These are phyloP conservation scores for Leucosporidium scottii DNA, from an alignment of 768 basidiomycete species.

Conservation along the genomic window DNA sequence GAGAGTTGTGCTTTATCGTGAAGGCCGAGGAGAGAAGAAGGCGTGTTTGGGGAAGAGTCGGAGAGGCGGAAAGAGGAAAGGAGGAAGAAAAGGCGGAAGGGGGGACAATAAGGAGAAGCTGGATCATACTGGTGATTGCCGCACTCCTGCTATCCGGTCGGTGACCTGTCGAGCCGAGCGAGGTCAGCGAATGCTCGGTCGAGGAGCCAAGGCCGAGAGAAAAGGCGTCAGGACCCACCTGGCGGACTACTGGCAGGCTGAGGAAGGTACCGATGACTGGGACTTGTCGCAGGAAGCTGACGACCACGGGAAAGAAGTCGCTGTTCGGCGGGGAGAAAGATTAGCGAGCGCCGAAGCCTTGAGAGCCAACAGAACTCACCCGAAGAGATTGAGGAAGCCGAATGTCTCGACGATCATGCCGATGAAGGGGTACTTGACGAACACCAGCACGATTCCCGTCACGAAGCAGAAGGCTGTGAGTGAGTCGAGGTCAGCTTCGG, in stretches of 20 bases:
- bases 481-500: neutral
- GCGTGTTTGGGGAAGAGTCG: too few relatives aligned
- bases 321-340: constrained; percentile 46
- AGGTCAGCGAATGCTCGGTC: constrained; percentile 37
- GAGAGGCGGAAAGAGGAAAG: too few relatives aligned
- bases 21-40: too few relatives aligned
- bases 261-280: constrained; percentile 83
- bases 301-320: constrained; percentile 97
- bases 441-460: constrained; percentile 84
- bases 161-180: constrained; percentile 51
- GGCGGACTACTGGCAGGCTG: constrained; percentile 77
- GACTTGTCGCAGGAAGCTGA: constrained; percentile 91
- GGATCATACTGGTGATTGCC: too few relatives aligned
- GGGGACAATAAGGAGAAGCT: too few relatives aligned
- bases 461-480: constrained; percentile 61
- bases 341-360: neutral
- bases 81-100: too few relatives aligned
- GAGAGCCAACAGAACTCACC: constrained; percentile 49
- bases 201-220: neutral
- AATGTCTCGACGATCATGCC: constrained; percentile 91
- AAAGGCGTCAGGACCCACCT: constrained; percentile 47
- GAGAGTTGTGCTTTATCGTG: too few relatives aligned
- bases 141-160: constrained; percentile 62
- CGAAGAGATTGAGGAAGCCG: constrained; percentile 95
- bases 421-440: constrained; percentile 88